Evolutionary conservation across 306 rosid species (phyloP).

Genomic region (Ammopiptanthus mongolicus): DNA sequence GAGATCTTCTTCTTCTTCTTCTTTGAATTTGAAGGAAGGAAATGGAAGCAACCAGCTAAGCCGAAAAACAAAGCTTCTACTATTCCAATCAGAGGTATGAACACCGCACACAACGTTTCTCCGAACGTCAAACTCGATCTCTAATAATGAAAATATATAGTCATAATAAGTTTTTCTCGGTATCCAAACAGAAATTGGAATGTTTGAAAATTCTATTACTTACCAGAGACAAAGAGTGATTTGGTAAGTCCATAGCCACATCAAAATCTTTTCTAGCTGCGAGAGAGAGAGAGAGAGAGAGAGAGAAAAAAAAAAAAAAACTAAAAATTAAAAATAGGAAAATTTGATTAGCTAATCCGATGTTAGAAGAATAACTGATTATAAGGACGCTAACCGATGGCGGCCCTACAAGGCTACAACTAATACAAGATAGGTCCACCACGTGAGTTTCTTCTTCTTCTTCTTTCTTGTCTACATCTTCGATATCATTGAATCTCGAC

Average conservation of each 20-base stretch:
- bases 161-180: too few species aligned
- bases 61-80: slow-evolving; percentile 32
- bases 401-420: too few species aligned
- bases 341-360: too few species aligned
- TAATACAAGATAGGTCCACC: too few species aligned
- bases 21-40: background rate
- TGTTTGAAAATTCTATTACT: background rate
- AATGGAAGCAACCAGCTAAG: slow-evolving; percentile 44
- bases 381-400: too few species aligned
- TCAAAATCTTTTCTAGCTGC: background rate
- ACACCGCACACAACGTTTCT: slow-evolving; percentile 38
- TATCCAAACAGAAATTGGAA: background rate
- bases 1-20: background rate
- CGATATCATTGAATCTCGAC: too few species aligned
- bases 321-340: too few species aligned
- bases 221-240: background rate
- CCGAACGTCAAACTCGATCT: slow-evolving; percentile 40
- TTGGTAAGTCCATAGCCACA: background rate
- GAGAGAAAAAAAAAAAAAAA: too few species aligned
- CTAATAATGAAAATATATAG: too few species aligned
- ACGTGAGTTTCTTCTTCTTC: too few species aligned
- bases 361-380: too few species aligned
- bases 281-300: background rate
- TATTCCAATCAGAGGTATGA: slow-evolving; percentile 40
- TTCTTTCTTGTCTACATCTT: too few species aligned